phyloP scores from a whole-genome alignment of 345 rosid genomes.

The Ricinus communis region DNA sequence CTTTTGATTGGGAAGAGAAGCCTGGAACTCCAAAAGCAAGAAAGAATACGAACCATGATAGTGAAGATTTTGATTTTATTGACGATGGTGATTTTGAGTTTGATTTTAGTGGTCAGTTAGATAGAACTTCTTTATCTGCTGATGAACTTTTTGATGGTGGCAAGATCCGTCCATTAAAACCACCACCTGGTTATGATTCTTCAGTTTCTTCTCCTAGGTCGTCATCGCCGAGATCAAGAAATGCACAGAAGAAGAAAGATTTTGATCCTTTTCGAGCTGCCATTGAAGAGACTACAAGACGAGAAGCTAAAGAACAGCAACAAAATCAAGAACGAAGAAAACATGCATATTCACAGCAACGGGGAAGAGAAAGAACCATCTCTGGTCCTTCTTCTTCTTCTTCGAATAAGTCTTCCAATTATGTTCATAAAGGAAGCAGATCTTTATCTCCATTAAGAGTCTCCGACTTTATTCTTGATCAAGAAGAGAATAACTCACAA shows the following conservation, averaged over 20 bases:
- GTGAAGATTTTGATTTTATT: constrained; percentile 7
- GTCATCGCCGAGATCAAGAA: constrained; percentile 44
- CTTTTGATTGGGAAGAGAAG: constrained; percentile 47
- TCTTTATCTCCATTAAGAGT: constrained; percentile 79
- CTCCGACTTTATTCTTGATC: constrained; percentile 53
- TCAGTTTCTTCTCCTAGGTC: constrained; percentile 32
- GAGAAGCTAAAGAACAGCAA: neutral
- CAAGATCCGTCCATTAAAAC: constrained; percentile 70
- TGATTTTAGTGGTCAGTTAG: constrained; percentile 72
- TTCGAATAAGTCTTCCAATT: constrained; percentile 17
- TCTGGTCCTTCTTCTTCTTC: constrained; percentile 26
- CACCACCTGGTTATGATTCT: constrained; percentile 38
- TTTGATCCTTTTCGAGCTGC: constrained; percentile 40
- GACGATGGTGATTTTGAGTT: constrained; percentile 64
- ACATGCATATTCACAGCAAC: constrained; percentile 1
- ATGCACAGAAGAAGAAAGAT: constrained; percentile 29
- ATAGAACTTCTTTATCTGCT: constrained; percentile 65
- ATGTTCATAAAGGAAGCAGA: constrained; percentile 62
- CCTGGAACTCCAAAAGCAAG: constrained; percentile 40
- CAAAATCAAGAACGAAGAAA: neutral
- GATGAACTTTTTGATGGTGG: constrained; percentile 92
- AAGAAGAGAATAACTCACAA: constrained; percentile 25
- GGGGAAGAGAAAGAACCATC: constrained; percentile 38
- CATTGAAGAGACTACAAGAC: constrained; percentile 34
- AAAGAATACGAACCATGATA: neutral